phyloP scores from a whole-genome alignment of 169 alveolate genomes.

The Plasmodium relictum region DNA sequence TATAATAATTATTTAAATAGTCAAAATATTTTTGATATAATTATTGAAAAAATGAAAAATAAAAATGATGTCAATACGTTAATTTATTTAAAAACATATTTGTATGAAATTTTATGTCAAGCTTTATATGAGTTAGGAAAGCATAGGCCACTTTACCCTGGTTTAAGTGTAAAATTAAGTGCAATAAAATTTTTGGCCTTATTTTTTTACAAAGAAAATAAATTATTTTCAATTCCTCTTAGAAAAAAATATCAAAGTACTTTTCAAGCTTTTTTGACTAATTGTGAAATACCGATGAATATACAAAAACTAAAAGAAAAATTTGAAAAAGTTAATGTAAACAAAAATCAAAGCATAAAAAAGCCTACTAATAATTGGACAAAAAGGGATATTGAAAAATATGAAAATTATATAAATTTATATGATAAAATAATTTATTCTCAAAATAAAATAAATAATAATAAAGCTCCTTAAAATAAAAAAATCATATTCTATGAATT shows the following conservation, averaged over 20 bases:
- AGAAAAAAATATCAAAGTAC: constrained; percentile 31
- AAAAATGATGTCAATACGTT: constrained; percentile 65
- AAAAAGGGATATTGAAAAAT: constrained; percentile 53
- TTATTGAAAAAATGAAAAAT: constrained; percentile 47
- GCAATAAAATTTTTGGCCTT: constrained; percentile 72
- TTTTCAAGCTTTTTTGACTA: constrained; percentile 43
- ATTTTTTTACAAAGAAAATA: constrained; percentile 69
- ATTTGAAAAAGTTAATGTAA: constrained; percentile 25
- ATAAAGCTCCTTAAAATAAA: not conserved
- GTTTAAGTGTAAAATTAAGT: constrained; percentile 42
- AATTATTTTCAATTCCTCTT: constrained; percentile 50
- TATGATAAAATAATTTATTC: constrained; percentile 55
- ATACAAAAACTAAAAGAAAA: constrained; percentile 50
- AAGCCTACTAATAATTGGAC: constrained; percentile 69
- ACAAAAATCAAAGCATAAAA: constrained; percentile 28
- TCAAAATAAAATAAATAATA: constrained; percentile 5
- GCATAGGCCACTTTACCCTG: constrained; percentile 65
- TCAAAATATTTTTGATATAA: constrained; percentile 63
- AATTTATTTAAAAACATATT: constrained; percentile 62
- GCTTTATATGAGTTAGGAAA: constrained; percentile 57
- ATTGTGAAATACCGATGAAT: constrained; percentile 69
- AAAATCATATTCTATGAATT: not conserved
- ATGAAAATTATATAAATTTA: constrained; percentile 21
- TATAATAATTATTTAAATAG: constrained; percentile 37
- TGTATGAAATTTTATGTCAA: constrained; percentile 64